These are phyloP conservation scores for Talaromyces trachyspermus DNA, from an alignment of 495 filamentous ascomycete species.

Conservation along the genomic window DNA sequence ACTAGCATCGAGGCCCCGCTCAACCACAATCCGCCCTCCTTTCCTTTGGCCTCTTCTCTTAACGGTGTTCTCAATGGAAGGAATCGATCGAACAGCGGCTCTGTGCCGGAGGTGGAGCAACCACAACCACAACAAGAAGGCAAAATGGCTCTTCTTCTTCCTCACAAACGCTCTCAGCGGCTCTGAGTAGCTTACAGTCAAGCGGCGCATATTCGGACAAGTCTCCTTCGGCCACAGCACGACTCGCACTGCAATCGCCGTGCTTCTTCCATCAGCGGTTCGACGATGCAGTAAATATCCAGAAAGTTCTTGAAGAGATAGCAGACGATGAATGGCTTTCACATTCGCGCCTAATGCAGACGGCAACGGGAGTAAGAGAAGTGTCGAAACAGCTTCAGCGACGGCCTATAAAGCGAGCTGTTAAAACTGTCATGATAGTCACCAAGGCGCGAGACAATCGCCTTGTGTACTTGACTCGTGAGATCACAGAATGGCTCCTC, in stretches of 20 bases:
- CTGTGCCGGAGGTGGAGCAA: slow-evolving; percentile 25
- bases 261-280: slow-evolving; percentile 98
- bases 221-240: slow-evolving; percentile 54
- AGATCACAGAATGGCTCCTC: slow-evolving; percentile 80
- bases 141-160: slow-evolving; percentile 36
- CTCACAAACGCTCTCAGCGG: slow-evolving; percentile 57
- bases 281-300: slow-evolving; percentile 90
- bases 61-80: slow-evolving; percentile 28
- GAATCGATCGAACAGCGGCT: slow-evolving; percentile 18
- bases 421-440: slow-evolving; percentile 89
- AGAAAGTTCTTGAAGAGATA: slow-evolving; percentile 93
- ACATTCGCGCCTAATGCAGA: slow-evolving; percentile 88
- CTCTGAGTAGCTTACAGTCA: slow-evolving; percentile 52
- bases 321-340: slow-evolving; percentile 80
- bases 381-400: slow-evolving; percentile 90
- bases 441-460: slow-evolving; percentile 93
- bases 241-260: slow-evolving; percentile 70
- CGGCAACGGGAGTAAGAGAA: slow-evolving; percentile 87
- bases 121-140: slow-evolving; percentile 27
- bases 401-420: slow-evolving; percentile 77
- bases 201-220: slow-evolving; percentile 28
- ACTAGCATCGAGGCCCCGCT: slow-evolving; percentile 64
- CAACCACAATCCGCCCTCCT: slow-evolving; percentile 44
- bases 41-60: slow-evolving; percentile 44
- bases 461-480: slow-evolving; percentile 75